Conservation (phyloP, 495 filamentous ascomycete genomes). For the Staphylotrichum longicolle region DNA sequence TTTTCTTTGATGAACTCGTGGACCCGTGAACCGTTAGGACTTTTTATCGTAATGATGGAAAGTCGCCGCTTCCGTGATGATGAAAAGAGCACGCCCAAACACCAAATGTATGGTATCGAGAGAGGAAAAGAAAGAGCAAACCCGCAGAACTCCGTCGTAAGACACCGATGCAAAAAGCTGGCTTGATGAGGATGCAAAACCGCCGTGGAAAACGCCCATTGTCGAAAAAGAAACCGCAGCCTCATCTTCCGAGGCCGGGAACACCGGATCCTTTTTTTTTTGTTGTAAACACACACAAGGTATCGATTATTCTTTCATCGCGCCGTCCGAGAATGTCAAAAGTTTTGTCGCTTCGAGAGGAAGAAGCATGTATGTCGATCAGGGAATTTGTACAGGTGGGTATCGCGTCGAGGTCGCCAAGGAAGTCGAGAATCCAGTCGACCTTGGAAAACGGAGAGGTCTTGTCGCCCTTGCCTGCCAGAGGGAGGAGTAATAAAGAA, state of each 20-base stretch:
- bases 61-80: slow-evolving; percentile 40
- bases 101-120: slow-evolving; percentile 37
- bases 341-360: slow-evolving; percentile 31
- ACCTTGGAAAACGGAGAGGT: slow-evolving; percentile 22
- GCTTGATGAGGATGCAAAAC: slow-evolving; percentile 35
- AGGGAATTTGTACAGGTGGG: slow-evolving; percentile 38
- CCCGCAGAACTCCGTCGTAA: slow-evolving; percentile 36
- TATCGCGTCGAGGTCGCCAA: slow-evolving; percentile 20
- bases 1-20: slow-evolving; percentile 40
- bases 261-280: slow-evolving; percentile 29
- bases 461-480: slow-evolving; percentile 34
- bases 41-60: slow-evolving; percentile 36
- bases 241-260: slow-evolving; percentile 34
- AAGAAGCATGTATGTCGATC: slow-evolving; percentile 34
- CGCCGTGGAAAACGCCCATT: slow-evolving; percentile 37
- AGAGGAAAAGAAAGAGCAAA: slow-evolving; percentile 28
- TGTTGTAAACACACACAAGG: slow-evolving; percentile 31
- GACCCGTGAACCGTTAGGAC: slow-evolving; percentile 40
- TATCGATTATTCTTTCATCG: slow-evolving; percentile 41
- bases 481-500: slow-evolving; percentile 26
- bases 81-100: slow-evolving; percentile 26
- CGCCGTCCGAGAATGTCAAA: slow-evolving; percentile 39
- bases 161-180: slow-evolving; percentile 38
- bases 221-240: slow-evolving; percentile 24
- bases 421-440: slow-evolving; percentile 36